Evolutionary conservation across 306 rosid species (phyloP).

Genomic region (Dicorynia guianensis): DNA sequence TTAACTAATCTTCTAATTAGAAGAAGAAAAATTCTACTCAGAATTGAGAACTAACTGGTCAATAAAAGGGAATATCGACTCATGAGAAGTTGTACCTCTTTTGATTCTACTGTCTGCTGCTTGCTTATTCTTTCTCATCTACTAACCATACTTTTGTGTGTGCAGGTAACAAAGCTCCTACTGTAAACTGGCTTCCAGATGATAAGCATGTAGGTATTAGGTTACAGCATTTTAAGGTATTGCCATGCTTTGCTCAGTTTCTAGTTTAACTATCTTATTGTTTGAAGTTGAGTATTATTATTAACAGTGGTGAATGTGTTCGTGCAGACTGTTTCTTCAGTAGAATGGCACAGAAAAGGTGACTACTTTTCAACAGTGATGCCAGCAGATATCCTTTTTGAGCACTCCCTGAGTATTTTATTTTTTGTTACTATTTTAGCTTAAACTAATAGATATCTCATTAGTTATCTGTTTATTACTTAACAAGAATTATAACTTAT

Average conservation of each 20-base stretch:
- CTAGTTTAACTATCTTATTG: slow-evolving; percentile 22
- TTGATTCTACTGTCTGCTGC: slow-evolving; percentile 22
- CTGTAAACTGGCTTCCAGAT: slow-evolving; percentile 83
- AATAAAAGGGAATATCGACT: background rate
- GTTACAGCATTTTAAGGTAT: slow-evolving; percentile 87
- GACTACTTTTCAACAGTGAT: slow-evolving; percentile 91
- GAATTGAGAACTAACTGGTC: slow-evolving; percentile 31
- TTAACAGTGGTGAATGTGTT: slow-evolving; percentile 35
- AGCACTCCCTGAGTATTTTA: background rate
- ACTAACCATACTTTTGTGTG: slow-evolving; percentile 24
- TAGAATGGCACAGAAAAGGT: slow-evolving; percentile 96
- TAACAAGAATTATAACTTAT: slow-evolving; percentile 19
- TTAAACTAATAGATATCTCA: slow-evolving; percentile 6
- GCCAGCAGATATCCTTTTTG: slow-evolving; percentile 93
- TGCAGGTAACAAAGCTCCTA: slow-evolving; percentile 51
- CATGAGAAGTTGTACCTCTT: background rate
- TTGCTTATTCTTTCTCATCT: slow-evolving; percentile 31
- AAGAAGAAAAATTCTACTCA: background rate
- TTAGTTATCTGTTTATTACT: slow-evolving; percentile 28
- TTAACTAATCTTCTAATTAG: slow-evolving; percentile 3
- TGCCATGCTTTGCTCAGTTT: slow-evolving; percentile 36
- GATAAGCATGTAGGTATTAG: slow-evolving; percentile 69
- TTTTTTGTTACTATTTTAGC: background rate
- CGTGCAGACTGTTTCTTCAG: slow-evolving; percentile 80
- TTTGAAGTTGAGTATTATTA: slow-evolving; percentile 22